These are phyloP conservation scores for Verbena officinalis DNA, from an alignment of 257 asterid genomes.

Conservation along the genomic window DNA sequence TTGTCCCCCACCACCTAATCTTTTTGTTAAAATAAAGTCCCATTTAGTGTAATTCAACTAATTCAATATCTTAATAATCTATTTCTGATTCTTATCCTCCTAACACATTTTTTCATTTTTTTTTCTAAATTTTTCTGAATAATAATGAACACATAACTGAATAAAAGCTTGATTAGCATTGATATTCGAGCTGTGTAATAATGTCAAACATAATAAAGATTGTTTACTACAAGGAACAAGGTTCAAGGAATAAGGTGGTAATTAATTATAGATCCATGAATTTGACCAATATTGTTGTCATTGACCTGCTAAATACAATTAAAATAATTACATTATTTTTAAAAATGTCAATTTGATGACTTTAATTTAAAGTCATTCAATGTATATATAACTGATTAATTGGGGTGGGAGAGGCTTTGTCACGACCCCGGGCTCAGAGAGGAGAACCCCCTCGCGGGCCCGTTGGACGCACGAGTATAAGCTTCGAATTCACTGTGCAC, in stretches of 20 bases:
- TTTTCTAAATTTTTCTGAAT: background rate
- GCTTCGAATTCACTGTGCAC: no score
- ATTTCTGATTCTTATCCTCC: background rate
- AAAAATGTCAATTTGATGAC: slow-evolving; percentile 18
- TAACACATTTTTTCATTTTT: background rate
- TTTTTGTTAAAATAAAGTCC: no score
- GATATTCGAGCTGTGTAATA: background rate
- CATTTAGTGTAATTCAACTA: no score
- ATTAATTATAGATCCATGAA: background rate
- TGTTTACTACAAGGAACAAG: background rate
- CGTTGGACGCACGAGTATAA: no score
- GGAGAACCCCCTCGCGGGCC: no score
- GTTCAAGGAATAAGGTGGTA: background rate
- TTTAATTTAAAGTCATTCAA: slow-evolving; percentile 39
- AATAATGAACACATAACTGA: background rate
- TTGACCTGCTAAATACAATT: background rate
- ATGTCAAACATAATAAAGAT: background rate
- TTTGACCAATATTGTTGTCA: background rate
- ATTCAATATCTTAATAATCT: no score
- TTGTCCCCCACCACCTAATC: background rate
- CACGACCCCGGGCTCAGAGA: no score
- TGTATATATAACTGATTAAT: background rate
- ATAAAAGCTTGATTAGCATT: background rate
- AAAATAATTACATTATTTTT: background rate
- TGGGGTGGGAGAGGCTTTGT: slow-evolving; percentile 1